These are phyloP conservation scores for Metarhizium sp. DNA, from an alignment of 2,329 filamentous ascomycete genomes.

Conservation along the genomic window DNA sequence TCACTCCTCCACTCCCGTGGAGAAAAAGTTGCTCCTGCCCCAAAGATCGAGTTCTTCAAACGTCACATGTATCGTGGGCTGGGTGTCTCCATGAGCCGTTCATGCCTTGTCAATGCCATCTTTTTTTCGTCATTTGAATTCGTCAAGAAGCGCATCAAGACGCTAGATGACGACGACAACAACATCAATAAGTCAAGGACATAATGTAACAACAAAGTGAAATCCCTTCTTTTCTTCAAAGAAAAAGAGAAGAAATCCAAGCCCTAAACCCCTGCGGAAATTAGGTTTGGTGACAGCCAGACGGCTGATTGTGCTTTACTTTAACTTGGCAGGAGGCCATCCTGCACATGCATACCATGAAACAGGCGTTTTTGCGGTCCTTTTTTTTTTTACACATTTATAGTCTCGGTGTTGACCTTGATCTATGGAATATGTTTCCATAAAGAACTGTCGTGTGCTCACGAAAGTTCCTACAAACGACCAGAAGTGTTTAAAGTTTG, in stretches of 20 bases:
- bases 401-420: not conserved
- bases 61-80: constrained; percentile 74
- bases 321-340: constrained; percentile 6
- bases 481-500: no score
- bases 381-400: not conserved
- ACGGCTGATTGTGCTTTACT: constrained; percentile 7
- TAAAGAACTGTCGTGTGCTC: not conserved
- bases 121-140: constrained; percentile 87
- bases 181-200: constrained; percentile 5
- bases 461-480: no score
- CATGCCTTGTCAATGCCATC: constrained; percentile 75
- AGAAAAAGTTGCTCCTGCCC: constrained; percentile 52
- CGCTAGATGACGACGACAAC: constrained; percentile 34
- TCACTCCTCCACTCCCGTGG: constrained; percentile 61
- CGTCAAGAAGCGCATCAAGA: constrained; percentile 59
- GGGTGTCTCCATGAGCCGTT: constrained; percentile 73
- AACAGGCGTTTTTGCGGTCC: constrained; percentile 3
- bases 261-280: not conserved
- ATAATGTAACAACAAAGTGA: constrained; percentile 7
- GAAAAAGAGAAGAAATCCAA: not conserved
- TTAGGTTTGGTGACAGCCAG: not conserved
- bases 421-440: not conserved
- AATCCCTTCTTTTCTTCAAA: not conserved
- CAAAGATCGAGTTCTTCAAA: constrained; percentile 71
- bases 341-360: constrained; percentile 3